Evolutionary conservation across 306 rosid genomes (phyloP), one percentile per base, ranked within the genome.

Genomic region (Corylus heterophylla): DNA sequence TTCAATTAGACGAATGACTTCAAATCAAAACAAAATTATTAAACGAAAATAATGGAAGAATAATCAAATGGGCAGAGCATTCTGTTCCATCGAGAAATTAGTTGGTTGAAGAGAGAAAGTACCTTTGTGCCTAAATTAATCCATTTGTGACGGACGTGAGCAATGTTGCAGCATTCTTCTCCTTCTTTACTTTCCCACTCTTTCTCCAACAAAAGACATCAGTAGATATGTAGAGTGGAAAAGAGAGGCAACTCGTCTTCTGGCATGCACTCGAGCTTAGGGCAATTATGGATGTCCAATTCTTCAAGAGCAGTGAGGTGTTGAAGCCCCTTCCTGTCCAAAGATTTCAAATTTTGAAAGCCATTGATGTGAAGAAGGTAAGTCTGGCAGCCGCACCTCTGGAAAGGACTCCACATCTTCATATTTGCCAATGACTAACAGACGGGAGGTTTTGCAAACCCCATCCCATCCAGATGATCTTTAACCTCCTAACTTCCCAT

Each of bases 91-190:
- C 22, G 22, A 18, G 2, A 54, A 5, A 54, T 18, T 18, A 54
- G 61, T 7, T 18, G 27, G 25, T 7, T 54, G 22, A 54, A 54
- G 9, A 18, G 61, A 54, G 9, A 7, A 54, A 18, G 22, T 54
- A 54, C 61, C 27, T 5, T 39, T 39, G 7, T 37, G 42, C 7
- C 7, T 29, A 2, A 4, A 5, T 17, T 5, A n/a, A 54, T n/a
- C 3, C 12, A 54, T 7, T 54, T 44, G 39, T 0, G 0, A 2
- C 7, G 48, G 67, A 83, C 80, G 67, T 80, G 85, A 25, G 56
- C 13, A 76, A 85, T 85, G 72, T 82, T 79, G 17, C 27, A 63
- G 84, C 84, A 85, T 22, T 82, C 86, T 73, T 82, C 7, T 1
- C 84, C 86, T 17, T 14, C 61, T 10, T 58, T 80, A 49, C 54